These are phyloP conservation scores for Hypoxylon sp. DNA, from an alignment of 2,329 filamentous ascomycete genomes.

Conservation along the genomic window DNA sequence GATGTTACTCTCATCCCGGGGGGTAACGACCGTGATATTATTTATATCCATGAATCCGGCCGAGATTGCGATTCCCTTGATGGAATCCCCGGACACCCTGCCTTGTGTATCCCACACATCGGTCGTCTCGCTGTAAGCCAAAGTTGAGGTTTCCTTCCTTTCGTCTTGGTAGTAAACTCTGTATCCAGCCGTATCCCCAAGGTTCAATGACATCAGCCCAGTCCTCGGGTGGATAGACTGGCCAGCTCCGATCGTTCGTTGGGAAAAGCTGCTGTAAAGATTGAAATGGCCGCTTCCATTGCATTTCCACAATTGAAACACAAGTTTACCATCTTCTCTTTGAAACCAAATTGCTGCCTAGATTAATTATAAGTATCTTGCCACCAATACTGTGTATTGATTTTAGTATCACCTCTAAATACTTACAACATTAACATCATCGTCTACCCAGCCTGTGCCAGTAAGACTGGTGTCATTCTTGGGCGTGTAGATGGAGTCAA, in stretches of 20 bases:
- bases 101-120: background rate
- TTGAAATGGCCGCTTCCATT: constrained; percentile 34
- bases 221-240: background rate
- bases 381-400: background rate
- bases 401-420: background rate
- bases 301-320: constrained; percentile 28
- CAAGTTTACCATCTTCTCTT: constrained; percentile 18
- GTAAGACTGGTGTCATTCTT: constrained; percentile 1
- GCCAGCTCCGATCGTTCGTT: constrained; percentile 11
- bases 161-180: constrained; percentile 2
- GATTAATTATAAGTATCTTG: background rate
- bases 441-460: background rate
- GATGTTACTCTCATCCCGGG: background rate
- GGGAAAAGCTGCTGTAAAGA: background rate
- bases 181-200: background rate
- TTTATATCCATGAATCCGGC: background rate
- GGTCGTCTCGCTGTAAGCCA: background rate
- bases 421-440: constrained; percentile 2
- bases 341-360: constrained; percentile 31
- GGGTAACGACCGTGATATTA: background rate
- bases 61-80: background rate
- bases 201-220: background rate
- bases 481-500: constrained; percentile 8
- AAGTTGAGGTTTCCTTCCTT: background rate
- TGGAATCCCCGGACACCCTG: background rate